Conservation (phyloP, 768 basidiomycete genomes). For the Botryobasidium botryosum region DNA sequence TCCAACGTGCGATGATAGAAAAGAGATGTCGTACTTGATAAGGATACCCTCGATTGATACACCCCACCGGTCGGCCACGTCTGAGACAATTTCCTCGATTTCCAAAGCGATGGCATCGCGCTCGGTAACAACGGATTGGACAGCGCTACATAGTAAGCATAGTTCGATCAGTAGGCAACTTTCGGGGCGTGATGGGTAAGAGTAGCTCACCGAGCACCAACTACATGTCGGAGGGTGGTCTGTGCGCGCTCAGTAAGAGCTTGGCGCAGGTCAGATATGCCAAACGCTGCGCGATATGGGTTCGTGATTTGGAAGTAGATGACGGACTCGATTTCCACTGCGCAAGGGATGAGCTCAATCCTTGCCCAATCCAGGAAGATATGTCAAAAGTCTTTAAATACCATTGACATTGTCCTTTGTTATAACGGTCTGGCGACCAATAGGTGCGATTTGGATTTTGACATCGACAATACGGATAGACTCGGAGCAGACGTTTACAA, state of each 20-base stretch:
- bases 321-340: constrained; percentile 65
- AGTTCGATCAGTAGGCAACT: too few relatives aligned
- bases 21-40: constrained; percentile 20
- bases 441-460: constrained; percentile 85
- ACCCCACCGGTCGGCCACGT: constrained; percentile 91
- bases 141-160: too few relatives aligned
- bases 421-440: constrained; percentile 57
- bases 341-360: not conserved
- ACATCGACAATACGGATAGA: constrained; percentile 75
- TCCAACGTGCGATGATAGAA: constrained; percentile 1
- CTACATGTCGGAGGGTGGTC: constrained; percentile 94
- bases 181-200: too few relatives aligned
- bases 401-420: constrained; percentile 94
- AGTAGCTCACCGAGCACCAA: constrained; percentile 90
- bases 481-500: constrained; percentile 92
- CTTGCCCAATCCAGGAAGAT: constrained; percentile 7
- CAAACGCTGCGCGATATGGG: constrained; percentile 89
- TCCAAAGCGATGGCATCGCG: constrained; percentile 93
- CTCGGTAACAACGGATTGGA: constrained; percentile 94
- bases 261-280: constrained; percentile 75
- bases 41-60: constrained; percentile 93
- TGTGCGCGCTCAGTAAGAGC: constrained; percentile 75
- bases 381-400: constrained; percentile 35
- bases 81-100: constrained; percentile 89
- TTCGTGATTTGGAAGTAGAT: constrained; percentile 60